Evolutionary conservation across 2,329 filamentous ascomycete genomes (phyloP), one percentile per base, ranked within the genome.

Genomic region (Cadophora gregata): DNA sequence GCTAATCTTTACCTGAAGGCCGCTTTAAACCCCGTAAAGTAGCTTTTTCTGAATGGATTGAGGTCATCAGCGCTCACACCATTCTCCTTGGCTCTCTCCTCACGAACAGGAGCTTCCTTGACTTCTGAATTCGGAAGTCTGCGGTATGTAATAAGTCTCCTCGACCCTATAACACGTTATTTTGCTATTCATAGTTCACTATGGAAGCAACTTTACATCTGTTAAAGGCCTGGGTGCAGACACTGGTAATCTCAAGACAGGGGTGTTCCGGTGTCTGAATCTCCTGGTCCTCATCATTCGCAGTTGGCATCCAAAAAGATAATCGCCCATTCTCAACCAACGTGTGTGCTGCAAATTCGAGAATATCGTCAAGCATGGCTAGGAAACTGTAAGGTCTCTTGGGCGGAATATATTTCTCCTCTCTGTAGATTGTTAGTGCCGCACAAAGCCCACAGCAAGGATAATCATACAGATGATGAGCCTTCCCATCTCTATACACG

Each of bases 251-350:
- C 73, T 91, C 86, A 16, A 99, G 80, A 65, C 86, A 87, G 0
- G 91, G 90, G 77, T 98, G 93, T 24, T 83, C 85, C 0, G 95
- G 95, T 16, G 95, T 85, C 0, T 87, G 83, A 25, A 97, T 87
- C 75, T 95, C 91, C 66, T 90, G 86, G 58, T 93, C 86, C 72
- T 93, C 86, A 67, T 92, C 89, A 75, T 93, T 93, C 31, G 93
- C 90, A 0, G 93, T 97, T 0, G 96, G 96, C 92, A 98, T 97
- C 96, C 96, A 99, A 82, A 99, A 96, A 8, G 91, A 92, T 10
- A 99, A 78, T 31, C 96, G 85, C 0, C 93, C 96, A 69, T 88
- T 80, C 62, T 93, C 89, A 8, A 97, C 92, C 0, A 99, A 83
- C 1, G 90, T 92, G 14, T 86, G 82, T 0, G 89, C 86, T 5